Evolutionary conservation across 345 rosid species (phyloP).

Genomic region (Aegle marmelos): DNA sequence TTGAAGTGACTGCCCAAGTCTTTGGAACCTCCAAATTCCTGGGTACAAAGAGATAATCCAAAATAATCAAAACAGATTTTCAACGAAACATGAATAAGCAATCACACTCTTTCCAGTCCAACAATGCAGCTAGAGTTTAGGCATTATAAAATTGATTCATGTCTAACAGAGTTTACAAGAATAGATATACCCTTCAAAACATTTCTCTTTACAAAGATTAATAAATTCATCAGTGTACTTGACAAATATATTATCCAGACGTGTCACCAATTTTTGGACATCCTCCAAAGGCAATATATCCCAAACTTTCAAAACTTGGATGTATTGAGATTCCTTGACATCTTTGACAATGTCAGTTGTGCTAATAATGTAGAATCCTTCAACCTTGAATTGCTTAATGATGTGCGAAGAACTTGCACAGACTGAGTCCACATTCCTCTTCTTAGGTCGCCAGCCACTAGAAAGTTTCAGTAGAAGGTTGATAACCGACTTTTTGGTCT

Average conservation of each 20-base stretch:
- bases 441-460: conserved; percentile 55
- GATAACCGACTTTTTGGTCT: conserved; percentile 24
- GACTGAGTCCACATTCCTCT: conserved; percentile 21
- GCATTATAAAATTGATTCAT: neutral
- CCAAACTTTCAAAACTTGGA: conserved; percentile 53
- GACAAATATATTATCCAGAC: conserved; percentile 38
- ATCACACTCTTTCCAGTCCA: neutral
- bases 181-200: conserved; percentile 45
- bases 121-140: neutral
- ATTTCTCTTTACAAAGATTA: conserved; percentile 40
- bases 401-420: conserved; percentile 34
- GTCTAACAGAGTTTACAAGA: neutral
- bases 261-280: conserved; percentile 33
- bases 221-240: conserved; percentile 39
- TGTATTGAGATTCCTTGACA: conserved; percentile 26
- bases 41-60: neutral
- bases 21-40: conserved; percentile 52
- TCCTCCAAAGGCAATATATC: conserved; percentile 47
- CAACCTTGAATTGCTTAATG: conserved; percentile 45
- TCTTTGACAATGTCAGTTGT: conserved; percentile 43
- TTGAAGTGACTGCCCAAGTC: conserved; percentile 31
- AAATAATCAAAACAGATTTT: neutral
- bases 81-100: neutral
- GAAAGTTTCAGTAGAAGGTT: conserved; percentile 35
- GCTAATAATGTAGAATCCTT: conserved; percentile 33